Evolutionary conservation across 2,329 filamentous ascomycete species (phyloP).

Genomic region (Pseudopyricularia cyperi): DNA sequence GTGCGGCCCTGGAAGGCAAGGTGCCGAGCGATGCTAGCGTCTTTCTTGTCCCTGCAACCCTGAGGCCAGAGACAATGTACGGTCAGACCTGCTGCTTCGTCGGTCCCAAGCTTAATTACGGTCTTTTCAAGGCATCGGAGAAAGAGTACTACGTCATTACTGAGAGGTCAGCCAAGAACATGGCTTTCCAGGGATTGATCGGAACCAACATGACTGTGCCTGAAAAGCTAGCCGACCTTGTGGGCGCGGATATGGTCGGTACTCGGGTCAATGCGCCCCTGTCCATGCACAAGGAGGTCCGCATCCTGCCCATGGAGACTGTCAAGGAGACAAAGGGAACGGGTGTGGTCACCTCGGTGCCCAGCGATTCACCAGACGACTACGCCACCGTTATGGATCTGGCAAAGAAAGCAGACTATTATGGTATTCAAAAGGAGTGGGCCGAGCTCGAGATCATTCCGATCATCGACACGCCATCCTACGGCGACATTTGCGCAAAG

Average conservation of each 20-base stretch:
- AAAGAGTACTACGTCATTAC: conserved; percentile 62
- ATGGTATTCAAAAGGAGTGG: conserved; percentile 95
- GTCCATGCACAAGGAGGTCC: conserved; percentile 70
- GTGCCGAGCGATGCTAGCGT: conserved; percentile 67
- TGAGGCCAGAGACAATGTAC: conserved; percentile 96
- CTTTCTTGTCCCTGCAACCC: conserved; percentile 82
- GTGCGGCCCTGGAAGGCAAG: conserved; percentile 60
- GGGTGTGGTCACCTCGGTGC: conserved; percentile 89
- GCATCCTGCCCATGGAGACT: conserved; percentile 89
- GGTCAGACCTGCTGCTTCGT: conserved; percentile 95
- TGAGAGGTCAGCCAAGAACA: conserved; percentile 64
- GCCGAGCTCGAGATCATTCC: conserved; percentile 79
- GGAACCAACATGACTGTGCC: conserved; percentile 57
- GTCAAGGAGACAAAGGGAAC: conserved; percentile 91
- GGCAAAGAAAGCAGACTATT: conserved; percentile 89
- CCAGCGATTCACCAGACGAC: conserved; percentile 91
- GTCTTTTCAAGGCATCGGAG: conserved; percentile 66
- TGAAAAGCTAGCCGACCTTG: conserved; percentile 60
- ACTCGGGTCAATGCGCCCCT: conserved; percentile 84
- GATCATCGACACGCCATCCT: conserved; percentile 79
- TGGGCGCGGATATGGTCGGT: conserved; percentile 71
- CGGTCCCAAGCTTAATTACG: conserved; percentile 78
- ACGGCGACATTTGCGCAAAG: conserved; percentile 73
- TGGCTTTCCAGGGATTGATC: conserved; percentile 88
- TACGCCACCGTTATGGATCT: conserved; percentile 82